Evolutionary conservation across 2,329 filamentous ascomycete genomes (phyloP).

Genomic region (Cladorrhinum sp.): DNA sequence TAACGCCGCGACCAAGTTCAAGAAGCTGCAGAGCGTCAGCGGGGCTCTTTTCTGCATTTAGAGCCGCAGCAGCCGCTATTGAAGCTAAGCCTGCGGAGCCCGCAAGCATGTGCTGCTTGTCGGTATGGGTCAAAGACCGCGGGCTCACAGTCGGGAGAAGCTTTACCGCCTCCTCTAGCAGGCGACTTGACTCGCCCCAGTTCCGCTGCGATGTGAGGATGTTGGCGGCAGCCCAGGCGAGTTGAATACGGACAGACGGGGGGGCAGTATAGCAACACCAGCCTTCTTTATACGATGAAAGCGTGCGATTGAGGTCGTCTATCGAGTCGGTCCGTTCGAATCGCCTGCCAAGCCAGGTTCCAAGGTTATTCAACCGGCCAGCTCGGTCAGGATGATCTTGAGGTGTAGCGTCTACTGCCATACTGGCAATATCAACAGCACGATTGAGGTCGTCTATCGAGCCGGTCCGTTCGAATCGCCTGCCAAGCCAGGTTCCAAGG

Average conservation of each 20-base stretch:
- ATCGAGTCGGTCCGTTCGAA: conserved; percentile 1
- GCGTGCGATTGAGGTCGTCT: conserved; percentile 4
- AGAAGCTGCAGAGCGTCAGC: conserved; percentile 3
- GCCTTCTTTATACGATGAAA: conserved; percentile 7
- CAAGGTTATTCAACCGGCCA: conserved; percentile 1
- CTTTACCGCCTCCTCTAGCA: conserved; percentile 4
- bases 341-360: conserved; percentile 1
- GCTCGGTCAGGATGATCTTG: conserved; percentile 4
- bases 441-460: conserved; percentile 5
- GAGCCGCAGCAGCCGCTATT: neutral
- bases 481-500: conserved; percentile 8
- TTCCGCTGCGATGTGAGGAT: neutral
- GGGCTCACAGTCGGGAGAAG: conserved; percentile 8
- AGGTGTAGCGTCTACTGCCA: conserved; percentile 5
- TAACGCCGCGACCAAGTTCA: conserved; percentile 8
- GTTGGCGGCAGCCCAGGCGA: neutral
- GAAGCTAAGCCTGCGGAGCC: conserved; percentile 5
- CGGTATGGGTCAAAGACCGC: neutral
- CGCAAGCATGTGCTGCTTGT: conserved; percentile 8
- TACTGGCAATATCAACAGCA: conserved; percentile 2
- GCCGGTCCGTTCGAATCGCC: neutral
- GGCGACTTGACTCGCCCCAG: conserved; percentile 1
- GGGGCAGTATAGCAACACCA: conserved; percentile 7
- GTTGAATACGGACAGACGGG: conserved; percentile 6
- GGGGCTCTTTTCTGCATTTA: neutral